Base-by-base conservation (phyloP, 2,329 filamentous ascomycete species). In the Colletotrichum sp. region DNA sequence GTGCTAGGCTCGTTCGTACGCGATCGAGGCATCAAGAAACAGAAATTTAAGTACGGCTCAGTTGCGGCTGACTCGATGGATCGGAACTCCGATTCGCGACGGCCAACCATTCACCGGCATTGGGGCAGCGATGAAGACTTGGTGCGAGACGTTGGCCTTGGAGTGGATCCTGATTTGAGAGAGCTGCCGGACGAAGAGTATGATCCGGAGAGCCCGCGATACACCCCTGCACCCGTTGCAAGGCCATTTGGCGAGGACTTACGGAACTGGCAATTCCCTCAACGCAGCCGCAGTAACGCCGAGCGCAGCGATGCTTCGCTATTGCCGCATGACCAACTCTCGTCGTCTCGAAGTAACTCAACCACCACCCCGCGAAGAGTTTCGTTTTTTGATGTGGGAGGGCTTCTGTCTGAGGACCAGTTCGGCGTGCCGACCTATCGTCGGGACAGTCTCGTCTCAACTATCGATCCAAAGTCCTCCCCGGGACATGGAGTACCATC, bases 101-200 rank as follows among this genome's bases (percentile, higher is more conserved):
- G 89, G 77, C 89, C 86, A 77, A 88, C 89, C 13, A 76, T 93
- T 59, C 85, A 92, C 75, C 90, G 91, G 65, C 91, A 94, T 71
- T 96, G 94, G 93, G 96, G 95, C 58, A 98, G 95, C 79, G 96
- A 98, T 79, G 96, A 97, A 81, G 95, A 98, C 81, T 90, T 98
- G 2, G 95, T 97, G 6, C 89, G 94, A 66, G 94, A 93, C 75
- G 81, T 98, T 5, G 96, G 96, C 9, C 91, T 96, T 52, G 91
- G 94, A 14, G 89, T 92, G 5, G 87, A 90, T 52, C 87, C 87
- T 1, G 87, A 89, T 70, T 81, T 92, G 21, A 87, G 89, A 36
- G 84, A 87, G 13, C 79, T 78, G 3, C 82, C 81, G 18, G 77
- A 80, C 28, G 69, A 75, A 4, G 76, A 77, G 43, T 70, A 34